Evolutionary conservation across 805 yeast species (phyloP).

Genomic region (Ogataea zsoltii): DNA sequence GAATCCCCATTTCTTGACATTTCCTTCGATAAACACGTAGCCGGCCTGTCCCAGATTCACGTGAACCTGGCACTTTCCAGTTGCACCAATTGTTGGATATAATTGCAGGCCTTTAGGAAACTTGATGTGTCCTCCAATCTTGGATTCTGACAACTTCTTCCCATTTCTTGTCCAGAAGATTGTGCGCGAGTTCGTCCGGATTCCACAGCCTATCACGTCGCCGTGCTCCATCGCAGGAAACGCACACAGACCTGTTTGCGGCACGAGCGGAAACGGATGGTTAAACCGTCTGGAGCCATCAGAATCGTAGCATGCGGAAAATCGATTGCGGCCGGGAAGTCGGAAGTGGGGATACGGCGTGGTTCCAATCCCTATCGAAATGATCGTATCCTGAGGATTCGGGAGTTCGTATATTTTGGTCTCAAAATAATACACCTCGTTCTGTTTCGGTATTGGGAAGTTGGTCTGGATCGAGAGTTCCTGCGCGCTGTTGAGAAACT

Average conservation of each 20-base stretch:
- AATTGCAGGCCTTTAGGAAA: slow-evolving; percentile 69
- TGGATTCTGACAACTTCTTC: slow-evolving; percentile 78
- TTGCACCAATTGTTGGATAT: slow-evolving; percentile 90
- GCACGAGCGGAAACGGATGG: slow-evolving; percentile 60
- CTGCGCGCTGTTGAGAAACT: slow-evolving; percentile 52
- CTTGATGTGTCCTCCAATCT: slow-evolving; percentile 75
- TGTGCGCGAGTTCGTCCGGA: slow-evolving; percentile 77
- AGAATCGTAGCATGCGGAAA: slow-evolving; percentile 86
- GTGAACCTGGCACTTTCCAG: slow-evolving; percentile 76
- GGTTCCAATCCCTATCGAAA: slow-evolving; percentile 80
- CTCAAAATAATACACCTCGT: slow-evolving; percentile 88
- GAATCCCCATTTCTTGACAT: slow-evolving; percentile 93
- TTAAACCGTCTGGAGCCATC: slow-evolving; percentile 77
- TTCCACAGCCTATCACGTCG: slow-evolving; percentile 92
- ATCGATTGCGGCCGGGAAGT: slow-evolving; percentile 87
- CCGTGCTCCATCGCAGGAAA: slow-evolving; percentile 71
- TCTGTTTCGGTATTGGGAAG: slow-evolving; percentile 78
- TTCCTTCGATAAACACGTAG: slow-evolving; percentile 86
- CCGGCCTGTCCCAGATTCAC: slow-evolving; percentile 93
- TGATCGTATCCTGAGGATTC: slow-evolving; percentile 50
- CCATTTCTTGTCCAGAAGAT: slow-evolving; percentile 95
- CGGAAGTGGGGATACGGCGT: slow-evolving; percentile 93
- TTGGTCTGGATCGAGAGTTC: slow-evolving; percentile 66
- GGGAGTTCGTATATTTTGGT: slow-evolving; percentile 75
- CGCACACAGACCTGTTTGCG: slow-evolving; percentile 45